A percentile compares a stretch with the other conserved stretches of the same genome.
phyloP scores from a whole-genome alignment of 1,284 basidiomycete species.

The Mrakiaceae sp. region DNA sequence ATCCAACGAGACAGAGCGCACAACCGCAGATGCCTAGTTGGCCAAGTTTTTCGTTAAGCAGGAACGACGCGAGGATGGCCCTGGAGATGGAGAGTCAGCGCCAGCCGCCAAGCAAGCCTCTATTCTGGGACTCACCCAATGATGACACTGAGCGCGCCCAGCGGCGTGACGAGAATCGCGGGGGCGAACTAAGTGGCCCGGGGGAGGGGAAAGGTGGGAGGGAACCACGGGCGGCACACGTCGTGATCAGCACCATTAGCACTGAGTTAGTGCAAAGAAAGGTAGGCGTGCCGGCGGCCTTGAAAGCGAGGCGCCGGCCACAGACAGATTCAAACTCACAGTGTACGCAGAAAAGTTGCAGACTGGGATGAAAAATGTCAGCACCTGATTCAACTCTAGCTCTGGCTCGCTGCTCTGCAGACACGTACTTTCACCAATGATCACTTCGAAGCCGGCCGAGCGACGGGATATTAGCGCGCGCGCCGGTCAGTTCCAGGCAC shows the following conservation, averaged over 20 bases:
- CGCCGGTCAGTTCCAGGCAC: background rate
- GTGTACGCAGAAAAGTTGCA: constrained; percentile 99
- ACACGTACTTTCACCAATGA: constrained; percentile 69
- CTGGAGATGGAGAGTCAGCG: constrained; percentile 37
- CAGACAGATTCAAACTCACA: background rate
- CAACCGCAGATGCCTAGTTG: constrained; percentile 88
- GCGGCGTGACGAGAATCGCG: constrained; percentile 89
- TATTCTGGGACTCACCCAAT: constrained; percentile 59
- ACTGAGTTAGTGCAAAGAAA: background rate
- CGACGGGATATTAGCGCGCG: constrained; percentile 2
- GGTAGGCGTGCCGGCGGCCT: background rate
- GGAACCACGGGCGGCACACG: background rate
- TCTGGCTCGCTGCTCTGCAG: background rate
- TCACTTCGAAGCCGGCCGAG: constrained; percentile 45
- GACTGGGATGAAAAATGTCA: constrained; percentile 42
- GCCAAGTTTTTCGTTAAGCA: constrained; percentile 87
- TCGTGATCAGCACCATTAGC: background rate
- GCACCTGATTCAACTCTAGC: background rate
- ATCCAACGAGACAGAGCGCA: constrained; percentile 79
- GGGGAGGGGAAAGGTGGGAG: background rate
- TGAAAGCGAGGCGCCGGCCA: too few species aligned
- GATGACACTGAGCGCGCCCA: constrained; percentile 92
- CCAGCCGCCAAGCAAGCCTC: background rate
- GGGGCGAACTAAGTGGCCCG: constrained; percentile 60
- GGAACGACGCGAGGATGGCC: constrained; percentile 82